Conservation (phyloP, 164 flowering plant genomes). For the Amborella trichopoda region DNA sequence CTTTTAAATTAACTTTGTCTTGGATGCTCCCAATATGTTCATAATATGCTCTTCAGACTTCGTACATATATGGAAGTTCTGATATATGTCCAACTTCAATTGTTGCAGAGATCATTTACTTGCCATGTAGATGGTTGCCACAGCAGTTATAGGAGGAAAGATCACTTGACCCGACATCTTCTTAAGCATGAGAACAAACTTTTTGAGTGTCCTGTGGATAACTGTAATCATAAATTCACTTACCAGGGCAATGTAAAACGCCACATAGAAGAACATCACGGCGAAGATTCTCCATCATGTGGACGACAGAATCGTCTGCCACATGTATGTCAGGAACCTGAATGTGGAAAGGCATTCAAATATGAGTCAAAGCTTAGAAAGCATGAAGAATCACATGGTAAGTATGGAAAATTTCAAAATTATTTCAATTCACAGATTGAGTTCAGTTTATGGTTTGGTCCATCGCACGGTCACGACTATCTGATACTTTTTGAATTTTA, state of each 20-base stretch:
- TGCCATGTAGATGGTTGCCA: slow-evolving; percentile 67
- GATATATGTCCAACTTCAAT: too few species aligned
- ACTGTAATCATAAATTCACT: slow-evolving; percentile 40
- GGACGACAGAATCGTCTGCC: slow-evolving; percentile 16
- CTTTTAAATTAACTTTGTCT: too few species aligned
- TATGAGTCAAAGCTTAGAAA: slow-evolving; percentile 49
- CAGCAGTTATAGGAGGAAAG: slow-evolving; percentile 70
- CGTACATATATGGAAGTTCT: too few species aligned
- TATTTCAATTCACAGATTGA: not conserved
- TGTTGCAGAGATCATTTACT: slow-evolving; percentile 57
- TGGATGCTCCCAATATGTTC: too few species aligned
- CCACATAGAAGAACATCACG: slow-evolving; percentile 59
- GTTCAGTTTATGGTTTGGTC: not conserved
- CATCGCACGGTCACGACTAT: too few species aligned
- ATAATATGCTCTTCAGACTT: too few species aligned
- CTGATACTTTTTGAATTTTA: too few species aligned
- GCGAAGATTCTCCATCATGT: slow-evolving; percentile 11
- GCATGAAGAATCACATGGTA: slow-evolving; percentile 82
- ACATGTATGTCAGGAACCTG: slow-evolving; percentile 46
- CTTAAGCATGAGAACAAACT: slow-evolving; percentile 62
- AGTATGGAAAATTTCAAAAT: slow-evolving; percentile 10
- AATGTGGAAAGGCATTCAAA: slow-evolving; percentile 71
- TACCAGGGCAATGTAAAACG: slow-evolving; percentile 49
- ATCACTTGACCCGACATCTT: slow-evolving; percentile 73
- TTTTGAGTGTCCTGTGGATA: slow-evolving; percentile 50